phyloP scores from a whole-genome alignment of 2,329 filamentous ascomycete species.

The Rhexocercosporidium sp. region DNA sequence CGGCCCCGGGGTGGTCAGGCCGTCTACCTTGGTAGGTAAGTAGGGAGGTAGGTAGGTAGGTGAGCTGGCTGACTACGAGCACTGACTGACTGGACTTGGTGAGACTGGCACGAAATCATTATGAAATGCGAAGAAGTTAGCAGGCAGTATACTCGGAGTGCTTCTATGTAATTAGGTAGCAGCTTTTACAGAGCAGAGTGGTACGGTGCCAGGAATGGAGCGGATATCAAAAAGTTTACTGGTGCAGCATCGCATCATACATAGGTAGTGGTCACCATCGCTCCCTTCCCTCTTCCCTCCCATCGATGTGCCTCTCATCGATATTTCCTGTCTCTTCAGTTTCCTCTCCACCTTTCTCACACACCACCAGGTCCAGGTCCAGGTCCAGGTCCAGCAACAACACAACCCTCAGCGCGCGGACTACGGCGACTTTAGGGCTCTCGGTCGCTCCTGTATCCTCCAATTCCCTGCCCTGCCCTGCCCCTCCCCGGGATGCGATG shows the following conservation, averaged over 20 bases:
- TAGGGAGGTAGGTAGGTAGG: conserved; percentile 4
- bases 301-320: not conserved
- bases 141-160: too few species aligned
- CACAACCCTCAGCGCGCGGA: not conserved
- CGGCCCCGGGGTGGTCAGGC: too few species aligned
- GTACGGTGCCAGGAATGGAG: not conserved
- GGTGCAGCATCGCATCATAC: not conserved
- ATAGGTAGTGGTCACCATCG: too few species aligned
- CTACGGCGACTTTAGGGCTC: not conserved
- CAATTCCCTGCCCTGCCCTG: too few species aligned
- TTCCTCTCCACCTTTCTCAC: not conserved
- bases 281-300: too few species aligned
- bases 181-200: not conserved
- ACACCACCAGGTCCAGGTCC: too few species aligned
- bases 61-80: too few species aligned
- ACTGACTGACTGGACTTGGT: too few species aligned
- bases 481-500: too few species aligned
- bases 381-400: not conserved
- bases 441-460: not conserved
- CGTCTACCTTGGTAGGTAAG: not conserved
- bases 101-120: too few species aligned
- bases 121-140: too few species aligned
- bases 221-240: not conserved
- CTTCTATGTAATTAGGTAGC: not conserved
- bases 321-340: not conserved